phyloP scores from a whole-genome alignment of 371 early-diverging fungal species.

The Choanephora cucurbitarum region DNA sequence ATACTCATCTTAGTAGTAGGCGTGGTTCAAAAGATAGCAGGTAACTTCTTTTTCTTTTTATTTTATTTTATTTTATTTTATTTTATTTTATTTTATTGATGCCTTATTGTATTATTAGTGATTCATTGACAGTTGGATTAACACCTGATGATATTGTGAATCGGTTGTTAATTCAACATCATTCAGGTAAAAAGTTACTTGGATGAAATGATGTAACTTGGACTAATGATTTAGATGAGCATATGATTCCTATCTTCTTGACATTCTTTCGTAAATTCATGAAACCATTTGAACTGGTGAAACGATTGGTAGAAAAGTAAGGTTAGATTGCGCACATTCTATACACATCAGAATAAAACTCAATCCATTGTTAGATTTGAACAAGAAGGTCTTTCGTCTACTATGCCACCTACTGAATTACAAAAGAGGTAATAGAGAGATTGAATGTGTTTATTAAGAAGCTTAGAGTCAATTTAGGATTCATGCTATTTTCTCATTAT shows the following conservation, averaged over 20 bases:
- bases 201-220: not conserved
- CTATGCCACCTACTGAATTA: slow-evolving; percentile 31
- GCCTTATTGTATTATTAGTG: slow-evolving; percentile 22
- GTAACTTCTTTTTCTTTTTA: slow-evolving; percentile 19
- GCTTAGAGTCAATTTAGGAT: too few species aligned
- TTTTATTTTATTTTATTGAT: slow-evolving; percentile 10
- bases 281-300: slow-evolving; percentile 54
- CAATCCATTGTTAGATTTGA: too few species aligned
- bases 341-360: too few species aligned
- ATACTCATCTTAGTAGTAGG: slow-evolving; percentile 17
- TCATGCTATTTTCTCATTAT: slow-evolving; percentile 43
- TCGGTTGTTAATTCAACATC: slow-evolving; percentile 31
- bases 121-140: slow-evolving; percentile 39
- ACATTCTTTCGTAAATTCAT: slow-evolving; percentile 60
- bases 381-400: slow-evolving; percentile 28
- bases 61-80: not conserved
- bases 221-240: slow-evolving; percentile 36
- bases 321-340: too few species aligned
- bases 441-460: too few species aligned
- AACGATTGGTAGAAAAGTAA: slow-evolving; percentile 48
- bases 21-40: slow-evolving; percentile 50
- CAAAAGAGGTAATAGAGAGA: slow-evolving; percentile 37
- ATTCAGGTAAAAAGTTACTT: too few species aligned
- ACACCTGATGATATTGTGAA: slow-evolving; percentile 46
- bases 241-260: slow-evolving; percentile 49